A percentile compares a stretch with the other conserved stretches of the same genome.
These are phyloP conservation scores for Pueraria montana DNA, from an alignment of 306 rosid genomes.

Conservation along the genomic window DNA sequence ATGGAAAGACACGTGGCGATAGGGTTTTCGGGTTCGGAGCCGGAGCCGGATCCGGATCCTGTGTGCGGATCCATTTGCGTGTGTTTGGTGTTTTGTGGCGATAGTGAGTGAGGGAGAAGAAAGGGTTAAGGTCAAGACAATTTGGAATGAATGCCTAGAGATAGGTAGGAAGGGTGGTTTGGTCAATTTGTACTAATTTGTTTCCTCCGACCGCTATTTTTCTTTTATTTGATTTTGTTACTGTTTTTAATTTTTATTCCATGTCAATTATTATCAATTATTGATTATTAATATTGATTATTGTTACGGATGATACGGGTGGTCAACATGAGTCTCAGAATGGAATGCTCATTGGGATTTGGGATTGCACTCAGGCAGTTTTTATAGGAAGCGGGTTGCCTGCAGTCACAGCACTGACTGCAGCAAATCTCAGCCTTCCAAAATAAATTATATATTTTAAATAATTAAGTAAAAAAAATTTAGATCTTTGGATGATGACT, in stretches of 20 bases:
- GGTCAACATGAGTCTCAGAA: conserved; percentile 3
- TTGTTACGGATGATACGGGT: background rate
- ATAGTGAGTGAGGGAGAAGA: background rate
- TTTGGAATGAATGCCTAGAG: background rate
- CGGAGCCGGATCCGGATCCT: conserved; percentile 18
- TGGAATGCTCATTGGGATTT: background rate
- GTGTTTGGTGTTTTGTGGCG: background rate
- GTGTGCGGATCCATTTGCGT: conserved; percentile 32
- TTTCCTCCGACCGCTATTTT: background rate
- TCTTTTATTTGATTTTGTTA: background rate
- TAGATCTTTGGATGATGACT: no score
- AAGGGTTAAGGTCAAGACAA: background rate
- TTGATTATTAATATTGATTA: background rate
- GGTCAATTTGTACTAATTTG: conserved; percentile 7
- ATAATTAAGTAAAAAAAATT: no score
- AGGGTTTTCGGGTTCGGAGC: conserved; percentile 40
- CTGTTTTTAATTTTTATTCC: background rate
- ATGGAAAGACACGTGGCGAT: conserved; percentile 42
- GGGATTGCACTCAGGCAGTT: no score
- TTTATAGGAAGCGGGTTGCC: no score
- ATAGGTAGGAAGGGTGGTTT: conserved; percentile 15
- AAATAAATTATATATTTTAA: no score
- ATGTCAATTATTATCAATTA: background rate
- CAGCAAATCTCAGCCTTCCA: no score
- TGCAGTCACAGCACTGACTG: no score